Conservation (phyloP, 2,329 filamentous ascomycete genomes). For the Trichoderma gracile region DNA sequence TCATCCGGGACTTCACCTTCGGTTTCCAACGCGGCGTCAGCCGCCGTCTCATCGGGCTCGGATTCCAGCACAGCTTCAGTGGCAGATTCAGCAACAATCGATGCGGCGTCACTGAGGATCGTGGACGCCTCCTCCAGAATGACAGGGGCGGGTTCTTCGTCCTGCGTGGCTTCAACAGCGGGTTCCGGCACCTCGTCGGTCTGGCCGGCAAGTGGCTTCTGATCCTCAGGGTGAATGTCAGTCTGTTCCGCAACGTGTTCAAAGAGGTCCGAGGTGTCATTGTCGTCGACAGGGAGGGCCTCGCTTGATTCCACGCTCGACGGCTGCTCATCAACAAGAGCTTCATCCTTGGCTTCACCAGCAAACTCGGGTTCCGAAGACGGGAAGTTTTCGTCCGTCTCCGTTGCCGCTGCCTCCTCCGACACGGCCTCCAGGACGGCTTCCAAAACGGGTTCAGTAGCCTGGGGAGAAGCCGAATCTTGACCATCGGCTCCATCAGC, state of each 20-base stretch:
- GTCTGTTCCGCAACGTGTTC: slow-evolving; percentile 2
- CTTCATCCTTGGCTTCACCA: slow-evolving; percentile 28
- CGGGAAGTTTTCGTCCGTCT: neutral
- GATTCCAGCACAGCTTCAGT: neutral
- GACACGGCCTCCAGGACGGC: slow-evolving; percentile 26
- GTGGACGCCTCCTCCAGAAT: neutral
- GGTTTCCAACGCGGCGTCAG: neutral
- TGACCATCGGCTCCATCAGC: slow-evolving; percentile 18
- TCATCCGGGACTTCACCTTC: slow-evolving; percentile 29
- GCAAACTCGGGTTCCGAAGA: slow-evolving; percentile 26
- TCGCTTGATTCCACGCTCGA: neutral
- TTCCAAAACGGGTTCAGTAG: slow-evolving; percentile 26
- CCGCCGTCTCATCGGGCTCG: slow-evolving; percentile 27
- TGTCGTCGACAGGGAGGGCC: neutral
- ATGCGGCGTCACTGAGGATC: neutral
- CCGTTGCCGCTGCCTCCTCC: neutral
- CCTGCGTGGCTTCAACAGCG: neutral
- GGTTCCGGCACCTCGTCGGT: neutral
- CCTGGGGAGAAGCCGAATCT: slow-evolving; percentile 26
- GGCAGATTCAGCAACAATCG: neutral
- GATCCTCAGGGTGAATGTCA: neutral
- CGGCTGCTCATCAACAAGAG: neutral
- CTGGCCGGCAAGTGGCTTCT: neutral
- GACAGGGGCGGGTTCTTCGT: neutral
- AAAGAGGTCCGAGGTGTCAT: slow-evolving; percentile 6